These are phyloP conservation scores for Colletotrichum cuscutae DNA, from an alignment of 2,329 filamentous ascomycete species.

Conservation along the genomic window DNA sequence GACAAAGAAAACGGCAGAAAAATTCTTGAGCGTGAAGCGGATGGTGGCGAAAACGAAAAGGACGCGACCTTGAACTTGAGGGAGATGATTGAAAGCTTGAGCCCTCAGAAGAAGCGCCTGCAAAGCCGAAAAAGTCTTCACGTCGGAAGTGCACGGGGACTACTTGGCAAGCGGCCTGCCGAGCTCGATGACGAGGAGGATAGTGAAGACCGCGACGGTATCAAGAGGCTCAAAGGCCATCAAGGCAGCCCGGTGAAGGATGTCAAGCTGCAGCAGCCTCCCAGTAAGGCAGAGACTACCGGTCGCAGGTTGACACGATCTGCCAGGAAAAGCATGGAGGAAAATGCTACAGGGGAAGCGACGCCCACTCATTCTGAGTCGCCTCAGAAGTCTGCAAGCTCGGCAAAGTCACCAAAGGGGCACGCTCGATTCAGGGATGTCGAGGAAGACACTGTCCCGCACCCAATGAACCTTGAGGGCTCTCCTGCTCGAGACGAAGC, in stretches of 20 bases:
- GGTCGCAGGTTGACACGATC: conserved; percentile 68
- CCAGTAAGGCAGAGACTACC: conserved; percentile 72
- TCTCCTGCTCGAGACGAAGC: conserved; percentile 51
- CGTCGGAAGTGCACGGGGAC: conserved; percentile 77
- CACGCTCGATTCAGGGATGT: conserved; percentile 66
- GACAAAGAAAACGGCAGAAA: conserved; percentile 69
- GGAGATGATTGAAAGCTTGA: conserved; percentile 82
- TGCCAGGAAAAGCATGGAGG: conserved; percentile 57
- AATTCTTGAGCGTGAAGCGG: conserved; percentile 63
- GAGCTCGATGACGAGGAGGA: conserved; percentile 76
- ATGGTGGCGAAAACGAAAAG: conserved; percentile 61
- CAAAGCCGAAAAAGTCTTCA: conserved; percentile 80
- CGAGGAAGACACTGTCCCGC: conserved; percentile 55
- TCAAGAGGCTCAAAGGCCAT: conserved; percentile 77
- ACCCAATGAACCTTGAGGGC: conserved; percentile 57
- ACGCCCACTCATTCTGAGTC: conserved; percentile 58
- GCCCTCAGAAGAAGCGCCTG: conserved; percentile 76
- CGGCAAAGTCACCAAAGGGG: conserved; percentile 65
- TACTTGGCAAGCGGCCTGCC: conserved; percentile 78
- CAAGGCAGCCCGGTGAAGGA: conserved; percentile 83
- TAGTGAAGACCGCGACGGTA: conserved; percentile 66
- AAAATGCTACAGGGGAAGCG: conserved; percentile 44
- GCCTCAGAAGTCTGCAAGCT: conserved; percentile 54
- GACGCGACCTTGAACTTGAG: conserved; percentile 75
- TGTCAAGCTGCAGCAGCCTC: conserved; percentile 75